phyloP scores from a whole-genome alignment of 2,329 filamentous ascomycete genomes.

The Aspergillus fumigatiaffinis region DNA sequence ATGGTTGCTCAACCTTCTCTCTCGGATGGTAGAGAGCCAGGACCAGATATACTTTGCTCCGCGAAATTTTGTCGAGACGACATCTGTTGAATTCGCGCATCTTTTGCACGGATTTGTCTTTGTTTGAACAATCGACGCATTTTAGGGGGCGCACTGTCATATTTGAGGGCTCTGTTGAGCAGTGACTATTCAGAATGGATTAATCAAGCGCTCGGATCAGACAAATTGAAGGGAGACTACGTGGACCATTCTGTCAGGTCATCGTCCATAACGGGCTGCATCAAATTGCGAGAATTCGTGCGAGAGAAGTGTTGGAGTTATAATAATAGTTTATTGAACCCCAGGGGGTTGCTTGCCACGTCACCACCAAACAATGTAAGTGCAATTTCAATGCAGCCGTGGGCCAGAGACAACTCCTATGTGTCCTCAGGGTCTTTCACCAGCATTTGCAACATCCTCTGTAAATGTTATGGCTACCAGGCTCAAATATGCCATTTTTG shows the following conservation, averaged over 20 bases:
- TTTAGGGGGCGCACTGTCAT: not conserved
- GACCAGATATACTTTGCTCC: not conserved
- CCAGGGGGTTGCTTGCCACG: constrained; percentile 28
- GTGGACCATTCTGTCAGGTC: constrained; percentile 24
- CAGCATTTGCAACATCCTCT: constrained; percentile 1
- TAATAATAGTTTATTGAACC: constrained; percentile 15
- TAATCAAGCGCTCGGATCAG: constrained; percentile 9
- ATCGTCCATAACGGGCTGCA: constrained; percentile 10
- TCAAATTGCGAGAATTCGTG: constrained; percentile 16
- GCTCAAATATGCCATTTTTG: not conserved
- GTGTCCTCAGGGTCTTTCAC: not conserved
- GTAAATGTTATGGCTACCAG: constrained; percentile 7
- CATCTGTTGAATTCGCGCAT: not conserved
- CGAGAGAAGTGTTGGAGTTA: constrained; percentile 19
- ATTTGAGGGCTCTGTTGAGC: not conserved
- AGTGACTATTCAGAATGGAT: not conserved
- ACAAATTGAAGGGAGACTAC: constrained; percentile 19
- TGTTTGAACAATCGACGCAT: not conserved
- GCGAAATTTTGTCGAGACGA: not conserved
- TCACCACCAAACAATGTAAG: constrained; percentile 26
- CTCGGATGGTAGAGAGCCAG: not conserved
- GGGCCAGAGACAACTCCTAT: constrained; percentile 1
- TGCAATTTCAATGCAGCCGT: constrained; percentile 21
- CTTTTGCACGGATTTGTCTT: not conserved
- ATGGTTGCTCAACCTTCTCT: not conserved